phyloP scores from a whole-genome alignment of 495 filamentous ascomycete genomes.

The Tuber brumale region DNA sequence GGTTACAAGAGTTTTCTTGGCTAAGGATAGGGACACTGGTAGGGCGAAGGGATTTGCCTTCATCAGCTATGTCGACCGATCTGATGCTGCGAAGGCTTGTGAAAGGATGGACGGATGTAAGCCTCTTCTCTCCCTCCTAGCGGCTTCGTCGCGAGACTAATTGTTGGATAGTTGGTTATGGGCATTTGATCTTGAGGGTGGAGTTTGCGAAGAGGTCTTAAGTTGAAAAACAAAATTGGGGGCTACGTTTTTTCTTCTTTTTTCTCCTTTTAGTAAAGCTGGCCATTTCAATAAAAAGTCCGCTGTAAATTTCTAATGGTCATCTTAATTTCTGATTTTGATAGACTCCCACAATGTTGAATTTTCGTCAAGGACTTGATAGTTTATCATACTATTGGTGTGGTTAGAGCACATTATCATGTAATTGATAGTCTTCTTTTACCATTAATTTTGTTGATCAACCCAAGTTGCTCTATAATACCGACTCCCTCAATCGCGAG shows the following conservation, averaged over 20 bases:
- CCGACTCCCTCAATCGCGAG: neutral
- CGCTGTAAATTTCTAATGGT: neutral
- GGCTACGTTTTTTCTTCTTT: neutral
- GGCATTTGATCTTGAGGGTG: conserved; percentile 81
- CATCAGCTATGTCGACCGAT: conserved; percentile 85
- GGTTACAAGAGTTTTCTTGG: conserved; percentile 89
- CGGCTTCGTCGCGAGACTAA: conserved; percentile 28
- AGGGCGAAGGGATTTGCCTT: conserved; percentile 97
- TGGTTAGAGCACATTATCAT: neutral
- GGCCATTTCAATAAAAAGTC: neutral
- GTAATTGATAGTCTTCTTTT: neutral
- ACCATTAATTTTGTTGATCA: neutral
- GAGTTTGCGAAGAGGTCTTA: conserved; percentile 80
- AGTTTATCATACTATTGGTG: neutral
- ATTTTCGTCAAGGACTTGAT: neutral
- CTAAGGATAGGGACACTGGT: conserved; percentile 91
- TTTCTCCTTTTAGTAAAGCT: neutral
- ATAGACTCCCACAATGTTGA: neutral
- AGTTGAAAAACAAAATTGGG: neutral
- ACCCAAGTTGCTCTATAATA: neutral
- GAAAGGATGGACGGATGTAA: conserved; percentile 95
- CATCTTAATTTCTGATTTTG: neutral
- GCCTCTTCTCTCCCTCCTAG: conserved; percentile 36
- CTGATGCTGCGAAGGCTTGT: conserved; percentile 83
- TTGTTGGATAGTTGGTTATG: conserved; percentile 61